A percentile compares a stretch with the other conserved stretches of the same genome.
phyloP scores from a whole-genome alignment of 2,329 filamentous ascomycete species.

The Arthrobotrys musiformis region DNA sequence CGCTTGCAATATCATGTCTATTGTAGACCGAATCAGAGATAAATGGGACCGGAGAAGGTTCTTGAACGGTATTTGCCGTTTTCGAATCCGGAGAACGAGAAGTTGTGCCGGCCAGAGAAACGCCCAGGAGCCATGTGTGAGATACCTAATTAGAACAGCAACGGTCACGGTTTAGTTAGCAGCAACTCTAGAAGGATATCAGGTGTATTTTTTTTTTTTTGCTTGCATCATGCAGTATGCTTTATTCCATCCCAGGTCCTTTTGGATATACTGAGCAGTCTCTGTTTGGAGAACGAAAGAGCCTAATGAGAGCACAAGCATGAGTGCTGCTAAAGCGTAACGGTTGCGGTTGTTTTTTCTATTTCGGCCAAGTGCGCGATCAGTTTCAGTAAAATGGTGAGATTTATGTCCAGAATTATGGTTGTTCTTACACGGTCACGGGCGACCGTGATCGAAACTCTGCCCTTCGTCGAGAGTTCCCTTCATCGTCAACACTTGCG shows the following conservation, averaged over 20 bases:
- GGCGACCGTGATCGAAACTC: slow-evolving; percentile 62
- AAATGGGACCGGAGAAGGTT: slow-evolving; percentile 84
- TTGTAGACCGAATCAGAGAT: slow-evolving; percentile 72
- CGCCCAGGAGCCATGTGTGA: slow-evolving; percentile 94
- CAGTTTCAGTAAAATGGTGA: slow-evolving; percentile 64
- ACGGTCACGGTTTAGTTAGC: background rate
- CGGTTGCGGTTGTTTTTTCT: slow-evolving; percentile 77
- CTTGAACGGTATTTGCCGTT: slow-evolving; percentile 80
- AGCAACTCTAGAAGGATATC: background rate
- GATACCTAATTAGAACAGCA: slow-evolving; percentile 65
- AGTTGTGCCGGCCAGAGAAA: slow-evolving; percentile 89
- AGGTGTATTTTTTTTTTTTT: slow-evolving; percentile 57
- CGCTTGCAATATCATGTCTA: slow-evolving; percentile 80
- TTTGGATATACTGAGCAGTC: slow-evolving; percentile 93
- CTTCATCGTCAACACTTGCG: slow-evolving; percentile 40
- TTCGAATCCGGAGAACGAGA: slow-evolving; percentile 80
- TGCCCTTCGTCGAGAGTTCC: slow-evolving; percentile 55
- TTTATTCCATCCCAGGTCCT: slow-evolving; percentile 92
- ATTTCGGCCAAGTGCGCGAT: slow-evolving; percentile 62
- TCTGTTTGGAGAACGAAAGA: slow-evolving; percentile 92
- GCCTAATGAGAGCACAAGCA: slow-evolving; percentile 82
- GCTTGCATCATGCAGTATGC: slow-evolving; percentile 97
- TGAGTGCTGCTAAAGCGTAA: slow-evolving; percentile 87
- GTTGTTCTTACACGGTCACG: slow-evolving; percentile 60
- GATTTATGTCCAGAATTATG: background rate